Evolutionary conservation across 305 asterid species (phyloP).

Genomic region (Andrographis paniculata): DNA sequence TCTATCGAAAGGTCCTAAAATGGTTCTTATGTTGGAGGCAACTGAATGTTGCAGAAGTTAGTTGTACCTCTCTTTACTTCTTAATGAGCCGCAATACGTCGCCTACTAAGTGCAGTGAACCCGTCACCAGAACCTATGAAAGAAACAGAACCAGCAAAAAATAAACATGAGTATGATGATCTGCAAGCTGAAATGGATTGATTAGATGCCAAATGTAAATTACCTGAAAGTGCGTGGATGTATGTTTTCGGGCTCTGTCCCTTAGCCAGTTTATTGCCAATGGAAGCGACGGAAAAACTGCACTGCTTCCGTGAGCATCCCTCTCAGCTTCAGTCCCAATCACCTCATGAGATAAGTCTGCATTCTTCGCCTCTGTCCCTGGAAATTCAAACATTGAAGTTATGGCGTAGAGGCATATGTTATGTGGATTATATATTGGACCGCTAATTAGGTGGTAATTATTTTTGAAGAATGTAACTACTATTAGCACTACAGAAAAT

Average conservation of each 20-base stretch:
- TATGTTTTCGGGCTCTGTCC: constrained; percentile 47
- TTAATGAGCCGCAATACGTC: constrained; percentile 71
- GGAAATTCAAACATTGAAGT: too few species aligned
- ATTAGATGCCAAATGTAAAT: not conserved
- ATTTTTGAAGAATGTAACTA: too few species aligned
- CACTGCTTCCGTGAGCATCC: constrained; percentile 38
- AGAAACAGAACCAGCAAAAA: not conserved
- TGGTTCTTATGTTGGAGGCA: too few species aligned
- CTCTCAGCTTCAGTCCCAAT: constrained; percentile 33
- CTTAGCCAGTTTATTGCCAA: constrained; percentile 85
- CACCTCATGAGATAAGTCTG: constrained; percentile 37
- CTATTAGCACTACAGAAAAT: constrained; percentile 5
- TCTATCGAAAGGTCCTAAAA: too few species aligned
- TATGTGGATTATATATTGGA: too few species aligned
- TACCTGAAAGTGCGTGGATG: constrained; percentile 74
- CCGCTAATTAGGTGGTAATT: too few species aligned
- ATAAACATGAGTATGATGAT: not conserved
- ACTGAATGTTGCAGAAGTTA: not conserved
- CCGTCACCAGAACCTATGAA: constrained; percentile 77
- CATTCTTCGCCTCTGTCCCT: constrained; percentile 52
- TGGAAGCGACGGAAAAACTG: constrained; percentile 83
- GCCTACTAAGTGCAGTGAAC: constrained; percentile 82
- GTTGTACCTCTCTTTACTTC: constrained; percentile 28
- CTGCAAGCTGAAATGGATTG: not conserved
- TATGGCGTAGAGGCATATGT: too few species aligned